These are phyloP conservation scores for Lizonia empirigonia DNA, from an alignment of 2,329 filamentous ascomycete species.

Conservation along the genomic window DNA sequence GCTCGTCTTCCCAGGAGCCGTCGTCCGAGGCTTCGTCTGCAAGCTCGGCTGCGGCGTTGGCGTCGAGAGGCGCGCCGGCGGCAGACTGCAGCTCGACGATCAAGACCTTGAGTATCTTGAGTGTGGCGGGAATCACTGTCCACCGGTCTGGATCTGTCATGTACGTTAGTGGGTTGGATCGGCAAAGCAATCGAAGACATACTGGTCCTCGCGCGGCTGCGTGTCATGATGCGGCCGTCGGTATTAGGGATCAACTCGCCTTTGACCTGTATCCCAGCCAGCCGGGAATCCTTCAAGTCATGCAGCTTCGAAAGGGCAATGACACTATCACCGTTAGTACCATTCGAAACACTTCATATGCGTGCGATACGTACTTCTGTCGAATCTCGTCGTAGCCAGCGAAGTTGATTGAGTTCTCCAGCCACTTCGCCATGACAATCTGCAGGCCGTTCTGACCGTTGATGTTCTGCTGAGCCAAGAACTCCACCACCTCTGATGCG, in stretches of 20 bases:
- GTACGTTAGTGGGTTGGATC: slow-evolving; percentile 18
- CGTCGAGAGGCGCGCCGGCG: slow-evolving; percentile 66
- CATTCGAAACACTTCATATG: not conserved
- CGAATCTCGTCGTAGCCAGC: slow-evolving; percentile 98
- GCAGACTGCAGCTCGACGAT: slow-evolving; percentile 89
- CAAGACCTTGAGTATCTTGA: slow-evolving; percentile 96
- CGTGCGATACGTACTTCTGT: slow-evolving; percentile 73
- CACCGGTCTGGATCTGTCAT: slow-evolving; percentile 79
- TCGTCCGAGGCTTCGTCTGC: slow-evolving; percentile 71
- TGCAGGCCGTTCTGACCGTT: slow-evolving; percentile 80
- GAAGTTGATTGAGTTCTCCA: slow-evolving; percentile 96
- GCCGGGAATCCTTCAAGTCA: slow-evolving; percentile 78
- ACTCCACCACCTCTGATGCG: slow-evolving; percentile 87
- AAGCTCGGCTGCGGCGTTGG: slow-evolving; percentile 64
- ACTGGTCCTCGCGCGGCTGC: slow-evolving; percentile 86
- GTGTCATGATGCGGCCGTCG: slow-evolving; percentile 87
- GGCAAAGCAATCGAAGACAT: slow-evolving; percentile 39
- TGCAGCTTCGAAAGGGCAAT: slow-evolving; percentile 93
- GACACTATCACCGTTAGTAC: slow-evolving; percentile 61
- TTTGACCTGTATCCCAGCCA: slow-evolving; percentile 82
- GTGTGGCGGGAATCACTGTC: slow-evolving; percentile 81
- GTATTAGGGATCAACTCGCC: slow-evolving; percentile 80
- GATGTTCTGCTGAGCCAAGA: slow-evolving; percentile 83
- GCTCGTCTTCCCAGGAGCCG: slow-evolving; percentile 80
- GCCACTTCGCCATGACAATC: slow-evolving; percentile 91